These are phyloP conservation scores for Malassezia equina DNA, from an alignment of 1,284 basidiomycete species.

Conservation along the genomic window DNA sequence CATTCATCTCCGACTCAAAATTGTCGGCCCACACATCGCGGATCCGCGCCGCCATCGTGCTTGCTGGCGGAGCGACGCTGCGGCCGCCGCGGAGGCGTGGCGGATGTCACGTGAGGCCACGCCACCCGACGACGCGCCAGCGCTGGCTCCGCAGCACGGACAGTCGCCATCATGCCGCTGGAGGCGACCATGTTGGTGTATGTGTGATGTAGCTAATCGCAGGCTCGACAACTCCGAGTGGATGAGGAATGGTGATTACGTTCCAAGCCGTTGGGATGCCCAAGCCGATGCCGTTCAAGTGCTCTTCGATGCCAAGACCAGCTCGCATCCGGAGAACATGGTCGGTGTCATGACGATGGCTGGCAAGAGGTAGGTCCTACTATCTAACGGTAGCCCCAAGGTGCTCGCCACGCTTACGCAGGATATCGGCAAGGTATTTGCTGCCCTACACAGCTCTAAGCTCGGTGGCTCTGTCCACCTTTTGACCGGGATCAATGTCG, in stretches of 20 bases:
- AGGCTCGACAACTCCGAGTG: slow-evolving; percentile 48
- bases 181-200: slow-evolving; percentile 48
- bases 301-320: slow-evolving; percentile 84
- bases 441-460: slow-evolving; percentile 63
- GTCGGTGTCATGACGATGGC: slow-evolving; percentile 98
- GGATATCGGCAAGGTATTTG: slow-evolving; percentile 81
- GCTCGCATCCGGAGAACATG: slow-evolving; percentile 85
- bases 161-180: slow-evolving; percentile 33
- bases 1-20: slow-evolving; percentile 80
- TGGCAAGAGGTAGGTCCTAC: slow-evolving; percentile 39
- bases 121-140: slow-evolving; percentile 5
- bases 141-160: neutral
- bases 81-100: neutral
- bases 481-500: slow-evolving; percentile 78
- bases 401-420: slow-evolving; percentile 91
- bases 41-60: slow-evolving; percentile 38
- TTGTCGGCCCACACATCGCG: slow-evolving; percentile 85
- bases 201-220: slow-evolving; percentile 4
- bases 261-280: slow-evolving; percentile 69
- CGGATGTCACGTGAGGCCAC: slow-evolving; percentile 3
- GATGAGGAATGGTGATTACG: slow-evolving; percentile 75
- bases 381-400: slow-evolving; percentile 55
- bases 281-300: slow-evolving; percentile 84
- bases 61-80: neutral
- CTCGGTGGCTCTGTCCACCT: slow-evolving; percentile 74